phyloP scores from a whole-genome alignment of 1,139 yeast species.

The Debaryomyces psychrophilus region DNA sequence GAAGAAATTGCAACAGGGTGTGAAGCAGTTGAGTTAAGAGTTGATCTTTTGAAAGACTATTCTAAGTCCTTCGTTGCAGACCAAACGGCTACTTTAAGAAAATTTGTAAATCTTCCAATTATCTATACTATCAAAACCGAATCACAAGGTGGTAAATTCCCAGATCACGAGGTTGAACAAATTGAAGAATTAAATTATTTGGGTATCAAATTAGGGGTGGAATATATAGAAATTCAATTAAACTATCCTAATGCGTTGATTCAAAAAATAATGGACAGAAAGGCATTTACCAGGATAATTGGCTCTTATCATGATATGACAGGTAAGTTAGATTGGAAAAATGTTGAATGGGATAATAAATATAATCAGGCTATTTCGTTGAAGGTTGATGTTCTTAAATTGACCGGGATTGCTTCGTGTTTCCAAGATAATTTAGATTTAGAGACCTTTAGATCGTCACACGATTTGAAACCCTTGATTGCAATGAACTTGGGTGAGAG shows the following conservation, averaged over 20 bases:
- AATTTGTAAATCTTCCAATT: constrained; percentile 66
- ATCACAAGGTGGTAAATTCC: constrained; percentile 82
- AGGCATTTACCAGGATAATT: constrained; percentile 68
- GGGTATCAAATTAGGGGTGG: constrained; percentile 72
- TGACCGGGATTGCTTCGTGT: constrained; percentile 74
- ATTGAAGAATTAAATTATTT: constrained; percentile 57
- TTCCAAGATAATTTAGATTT: constrained; percentile 71
- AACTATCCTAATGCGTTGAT: constrained; percentile 39
- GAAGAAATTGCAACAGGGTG: constrained; percentile 66
- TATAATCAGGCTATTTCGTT: constrained; percentile 67
- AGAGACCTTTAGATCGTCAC: constrained; percentile 64
- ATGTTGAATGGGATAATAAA: constrained; percentile 72
- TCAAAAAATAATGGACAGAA: constrained; percentile 35
- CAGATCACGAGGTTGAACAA: constrained; percentile 42
- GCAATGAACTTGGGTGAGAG: constrained; percentile 79
- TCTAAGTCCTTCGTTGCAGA: constrained; percentile 63
- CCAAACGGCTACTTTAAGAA: constrained; percentile 73
- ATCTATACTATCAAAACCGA: constrained; percentile 78
- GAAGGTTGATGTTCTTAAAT: constrained; percentile 76
- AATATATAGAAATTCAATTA: constrained; percentile 57
- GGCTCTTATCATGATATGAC: constrained; percentile 79
- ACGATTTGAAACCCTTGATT: constrained; percentile 65
- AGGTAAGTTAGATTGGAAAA: constrained; percentile 65
- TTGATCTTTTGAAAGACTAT: constrained; percentile 64
- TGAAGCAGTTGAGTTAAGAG: constrained; percentile 81